Conservation (phyloP, 192 early-diverging fungal species). For the Coemansia furcata region DNA sequence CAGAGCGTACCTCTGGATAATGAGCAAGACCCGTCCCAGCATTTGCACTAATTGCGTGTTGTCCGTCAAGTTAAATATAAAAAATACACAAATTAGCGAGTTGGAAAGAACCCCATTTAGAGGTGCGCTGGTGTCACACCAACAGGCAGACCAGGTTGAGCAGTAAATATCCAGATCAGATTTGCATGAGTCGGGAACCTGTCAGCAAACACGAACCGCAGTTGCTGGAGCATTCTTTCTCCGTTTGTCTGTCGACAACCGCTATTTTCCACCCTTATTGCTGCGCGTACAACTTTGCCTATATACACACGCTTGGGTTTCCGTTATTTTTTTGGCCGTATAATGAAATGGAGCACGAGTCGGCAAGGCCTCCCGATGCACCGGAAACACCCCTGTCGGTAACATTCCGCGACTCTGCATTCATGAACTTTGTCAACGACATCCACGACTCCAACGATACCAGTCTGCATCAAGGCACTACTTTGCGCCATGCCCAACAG, state of each 20-base stretch:
- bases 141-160: background rate
- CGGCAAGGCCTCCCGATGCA: constrained; percentile 11
- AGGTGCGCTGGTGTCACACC: background rate
- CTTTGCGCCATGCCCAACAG: constrained; percentile 1
- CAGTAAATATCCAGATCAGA: constrained; percentile 59
- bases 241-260: background rate
- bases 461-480: background rate
- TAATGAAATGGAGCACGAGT: constrained; percentile 39
- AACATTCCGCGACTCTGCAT: constrained; percentile 34
- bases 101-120: background rate
- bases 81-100: background rate
- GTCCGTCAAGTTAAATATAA: background rate
- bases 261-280: constrained; percentile 5
- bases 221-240: background rate
- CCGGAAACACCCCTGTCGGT: constrained; percentile 20
- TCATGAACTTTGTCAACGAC: constrained; percentile 26
- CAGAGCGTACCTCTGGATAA: constrained; percentile 38
- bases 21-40: constrained; percentile 15
- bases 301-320: background rate
- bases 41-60: constrained; percentile 6
- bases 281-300: background rate
- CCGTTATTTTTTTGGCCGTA: background rate
- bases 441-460: background rate
- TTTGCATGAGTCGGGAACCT: constrained; percentile 74
- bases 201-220: background rate